These are phyloP conservation scores for Lasiodiplodia sp. DNA, from an alignment of 2,329 filamentous ascomycete species.

Conservation along the genomic window DNA sequence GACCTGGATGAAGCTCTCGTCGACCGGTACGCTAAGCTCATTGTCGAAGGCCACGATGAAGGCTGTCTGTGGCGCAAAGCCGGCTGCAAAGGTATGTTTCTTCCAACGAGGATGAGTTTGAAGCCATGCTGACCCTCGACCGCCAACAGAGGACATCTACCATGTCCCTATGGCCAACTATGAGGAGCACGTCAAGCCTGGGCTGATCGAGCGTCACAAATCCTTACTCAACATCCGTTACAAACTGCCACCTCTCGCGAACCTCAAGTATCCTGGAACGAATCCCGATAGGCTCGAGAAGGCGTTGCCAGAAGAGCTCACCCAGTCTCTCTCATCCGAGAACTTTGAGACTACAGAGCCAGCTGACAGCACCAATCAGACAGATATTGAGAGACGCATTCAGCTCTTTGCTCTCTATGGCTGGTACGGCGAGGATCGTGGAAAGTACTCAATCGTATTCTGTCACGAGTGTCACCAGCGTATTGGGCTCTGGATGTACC, in stretches of 20 bases:
- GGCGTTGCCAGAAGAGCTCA: slow-evolving; percentile 24
- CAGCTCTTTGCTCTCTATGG: slow-evolving; percentile 51
- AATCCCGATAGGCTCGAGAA: slow-evolving; percentile 15
- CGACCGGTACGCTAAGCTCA: slow-evolving; percentile 75
- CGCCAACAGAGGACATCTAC: slow-evolving; percentile 65
- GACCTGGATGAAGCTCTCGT: slow-evolving; percentile 70
- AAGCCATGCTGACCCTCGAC: slow-evolving; percentile 28
- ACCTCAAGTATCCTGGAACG: slow-evolving; percentile 23
- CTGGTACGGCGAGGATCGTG: slow-evolving; percentile 62
- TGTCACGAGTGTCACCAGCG: slow-evolving; percentile 89
- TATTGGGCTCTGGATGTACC: slow-evolving; percentile 91
- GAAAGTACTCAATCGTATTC: slow-evolving; percentile 75
- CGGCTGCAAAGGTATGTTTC: slow-evolving; percentile 76
- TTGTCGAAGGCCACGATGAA: slow-evolving; percentile 77
- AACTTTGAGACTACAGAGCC: slow-evolving; percentile 17
- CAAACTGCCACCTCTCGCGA: slow-evolving; percentile 14
- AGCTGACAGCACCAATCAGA: slow-evolving; percentile 13
- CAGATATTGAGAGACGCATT: slow-evolving; percentile 17
- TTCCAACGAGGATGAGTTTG: background rate
- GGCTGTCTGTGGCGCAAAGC: slow-evolving; percentile 85
- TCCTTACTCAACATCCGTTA: slow-evolving; percentile 27
- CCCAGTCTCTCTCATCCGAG: slow-evolving; percentile 15
- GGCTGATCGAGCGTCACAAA: slow-evolving; percentile 24
- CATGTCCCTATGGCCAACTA: slow-evolving; percentile 55
- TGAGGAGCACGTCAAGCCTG: slow-evolving; percentile 29